Evolutionary conservation across 2,329 filamentous ascomycete species (phyloP), one percentile per base, ranked within the genome.

Genomic region (Pyrenophora tritici-repentis): DNA sequence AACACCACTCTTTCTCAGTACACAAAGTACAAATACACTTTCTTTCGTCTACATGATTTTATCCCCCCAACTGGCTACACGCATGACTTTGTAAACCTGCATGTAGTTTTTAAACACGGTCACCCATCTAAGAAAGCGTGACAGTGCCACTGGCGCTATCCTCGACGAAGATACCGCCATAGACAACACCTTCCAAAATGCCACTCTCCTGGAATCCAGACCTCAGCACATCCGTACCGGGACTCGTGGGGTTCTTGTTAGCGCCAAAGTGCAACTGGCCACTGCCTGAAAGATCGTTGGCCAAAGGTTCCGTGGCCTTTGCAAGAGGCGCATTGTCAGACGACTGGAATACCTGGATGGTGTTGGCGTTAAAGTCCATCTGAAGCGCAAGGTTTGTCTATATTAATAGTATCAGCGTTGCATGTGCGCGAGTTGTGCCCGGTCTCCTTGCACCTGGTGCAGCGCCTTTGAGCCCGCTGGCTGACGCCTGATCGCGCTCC

Each of bases 201-300:
- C 53, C 55, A 33, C 20, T 38, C 22, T 48, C 50, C 41, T 61
- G 58, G 35, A 58, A 52, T 6, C 58, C 58, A 3, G 31, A n/a
- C 20, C 55, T 42, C 18, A 58, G 37, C 13, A 44, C 18, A 32
- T 61, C 58, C 10, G 20, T 47, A 18, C 58, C 58, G 3, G 58
- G 58, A 31, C 55, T 39, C 12, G 39, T 54, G 6, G 57, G 57
- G 36, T 61, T 61, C 47, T 61, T 61, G 36, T 58, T 58, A 9
- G 58, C 20, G 9, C 57, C 57, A 45, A 61, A 58, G 32, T 61
- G 57, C 16, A 58, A 42, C 5, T 35, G 39, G 9, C 57, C 57
- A 34, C 58, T 61, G 4, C 57, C 57, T 12, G 40, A 42, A 6
- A 61, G 49, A 37, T 61, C 57, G 38, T 61, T 61, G 5, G 46